A percentile compares a stretch with the other conserved stretches of the same genome.
phyloP scores from a whole-genome alignment of 1,284 basidiomycete species.

The Leccinum griseonigrum region DNA sequence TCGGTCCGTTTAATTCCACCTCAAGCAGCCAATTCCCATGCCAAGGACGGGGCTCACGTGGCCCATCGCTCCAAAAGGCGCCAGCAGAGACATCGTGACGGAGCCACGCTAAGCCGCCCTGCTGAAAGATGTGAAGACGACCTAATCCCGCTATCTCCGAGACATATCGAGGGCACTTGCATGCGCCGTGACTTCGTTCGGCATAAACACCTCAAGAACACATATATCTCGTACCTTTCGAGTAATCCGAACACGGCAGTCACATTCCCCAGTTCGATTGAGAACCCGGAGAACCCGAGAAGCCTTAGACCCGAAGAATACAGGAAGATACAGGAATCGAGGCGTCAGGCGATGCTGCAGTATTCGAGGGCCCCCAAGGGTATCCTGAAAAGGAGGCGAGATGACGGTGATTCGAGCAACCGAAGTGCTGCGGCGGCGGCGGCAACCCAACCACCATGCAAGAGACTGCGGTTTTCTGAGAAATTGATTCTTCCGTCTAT shows the following conservation, averaged over 20 bases:
- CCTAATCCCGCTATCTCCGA: slow-evolving; percentile 13
- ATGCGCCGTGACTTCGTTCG: slow-evolving; percentile 30
- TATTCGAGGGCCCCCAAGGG: slow-evolving; percentile 26
- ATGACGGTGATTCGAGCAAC: slow-evolving; percentile 11
- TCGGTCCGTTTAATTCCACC: not conserved
- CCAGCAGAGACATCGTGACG: not conserved
- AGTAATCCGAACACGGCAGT: slow-evolving; percentile 10
- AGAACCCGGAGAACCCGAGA: slow-evolving; percentile 18
- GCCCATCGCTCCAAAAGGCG: slow-evolving; percentile 14
- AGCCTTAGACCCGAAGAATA: slow-evolving; percentile 26
- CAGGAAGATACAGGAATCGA: slow-evolving; percentile 27
- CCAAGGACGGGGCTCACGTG: slow-evolving; percentile 7
- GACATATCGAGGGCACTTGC: slow-evolving; percentile 26
- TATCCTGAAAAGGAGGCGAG: slow-evolving; percentile 30
- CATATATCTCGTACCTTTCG: slow-evolving; percentile 27
- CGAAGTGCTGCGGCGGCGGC: not conserved
- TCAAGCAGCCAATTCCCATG: not conserved
- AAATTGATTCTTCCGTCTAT: not conserved
- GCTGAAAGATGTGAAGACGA: slow-evolving; percentile 22
- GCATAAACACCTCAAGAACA: slow-evolving; percentile 31
- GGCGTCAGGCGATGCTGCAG: slow-evolving; percentile 30
- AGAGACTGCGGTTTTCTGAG: slow-evolving; percentile 29
- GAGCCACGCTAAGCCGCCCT: not conserved
- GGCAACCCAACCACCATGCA: slow-evolving; percentile 6
- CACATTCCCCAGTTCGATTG: slow-evolving; percentile 23